These are phyloP conservation scores for Globisporangium acanthophoron DNA, from an alignment of 352 stramenopile genomes.

Conservation along the genomic window DNA sequence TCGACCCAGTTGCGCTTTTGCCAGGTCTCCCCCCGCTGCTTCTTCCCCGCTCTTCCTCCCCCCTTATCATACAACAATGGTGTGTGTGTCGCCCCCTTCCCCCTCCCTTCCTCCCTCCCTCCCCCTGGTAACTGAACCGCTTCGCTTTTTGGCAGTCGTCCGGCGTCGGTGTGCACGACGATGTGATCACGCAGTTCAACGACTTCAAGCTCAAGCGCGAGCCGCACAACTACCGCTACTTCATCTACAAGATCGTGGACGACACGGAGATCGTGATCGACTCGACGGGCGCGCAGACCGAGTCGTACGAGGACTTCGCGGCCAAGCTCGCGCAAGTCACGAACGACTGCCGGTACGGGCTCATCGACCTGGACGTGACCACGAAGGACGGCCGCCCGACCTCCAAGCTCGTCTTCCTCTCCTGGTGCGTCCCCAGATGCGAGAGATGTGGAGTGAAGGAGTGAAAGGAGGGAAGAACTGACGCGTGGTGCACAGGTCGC, in stretches of 20 bases:
- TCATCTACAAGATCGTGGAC: slow-evolving; percentile 94
- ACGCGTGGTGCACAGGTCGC: slow-evolving; percentile 52
- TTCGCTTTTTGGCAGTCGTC: slow-evolving; percentile 62
- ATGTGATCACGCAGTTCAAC: slow-evolving; percentile 92
- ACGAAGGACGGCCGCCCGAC: slow-evolving; percentile 87
- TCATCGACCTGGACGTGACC: slow-evolving; percentile 88
- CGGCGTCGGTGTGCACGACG: slow-evolving; percentile 90
- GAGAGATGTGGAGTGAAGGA: too few relatives aligned
- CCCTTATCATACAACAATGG: neutral
- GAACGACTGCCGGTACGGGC: slow-evolving; percentile 82
- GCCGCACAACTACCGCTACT: slow-evolving; percentile 92
- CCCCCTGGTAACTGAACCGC: neutral
- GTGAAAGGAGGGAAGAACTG: too few relatives aligned
- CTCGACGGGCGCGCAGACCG: slow-evolving; percentile 56
- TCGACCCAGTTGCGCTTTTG: neutral
- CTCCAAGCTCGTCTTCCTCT: slow-evolving; percentile 91
- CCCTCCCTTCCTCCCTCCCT: neutral
- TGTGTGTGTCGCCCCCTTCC: neutral
- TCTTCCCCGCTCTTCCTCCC: neutral
- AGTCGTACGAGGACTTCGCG: slow-evolving; percentile 89
- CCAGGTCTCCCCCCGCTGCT: neutral
- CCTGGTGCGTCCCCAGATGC: slow-evolving; percentile 49
- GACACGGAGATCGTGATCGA: slow-evolving; percentile 94
- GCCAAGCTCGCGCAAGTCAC: slow-evolving; percentile 65
- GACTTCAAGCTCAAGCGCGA: slow-evolving; percentile 94